Conservation (phyloP, 805 yeast genomes). For the Starmerella cellae region DNA sequence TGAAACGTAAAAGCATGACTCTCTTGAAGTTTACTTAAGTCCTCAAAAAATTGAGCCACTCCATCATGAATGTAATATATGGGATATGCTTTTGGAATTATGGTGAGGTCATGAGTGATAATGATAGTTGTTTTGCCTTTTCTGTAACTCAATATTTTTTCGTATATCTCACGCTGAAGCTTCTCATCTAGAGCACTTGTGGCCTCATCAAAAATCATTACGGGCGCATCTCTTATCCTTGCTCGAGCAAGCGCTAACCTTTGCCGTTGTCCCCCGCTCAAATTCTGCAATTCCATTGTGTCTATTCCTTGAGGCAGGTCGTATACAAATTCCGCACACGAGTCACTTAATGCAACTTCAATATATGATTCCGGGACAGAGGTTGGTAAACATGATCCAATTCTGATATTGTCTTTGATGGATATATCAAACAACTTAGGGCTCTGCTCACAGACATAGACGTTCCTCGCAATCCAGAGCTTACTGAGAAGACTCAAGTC, state of each 20-base stretch:
- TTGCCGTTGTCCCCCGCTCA: slow-evolving; percentile 91
- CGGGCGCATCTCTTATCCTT: slow-evolving; percentile 52
- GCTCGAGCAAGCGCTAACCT: slow-evolving; percentile 79
- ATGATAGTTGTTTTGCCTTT: slow-evolving; percentile 59
- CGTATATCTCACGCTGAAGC: slow-evolving; percentile 36
- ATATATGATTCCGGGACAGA: slow-evolving; percentile 24
- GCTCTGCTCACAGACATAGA: slow-evolving; percentile 63
- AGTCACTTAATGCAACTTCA: slow-evolving; percentile 39
- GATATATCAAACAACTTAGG: slow-evolving; percentile 54
- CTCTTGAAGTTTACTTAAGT: too few species aligned
- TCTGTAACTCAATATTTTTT: slow-evolving; percentile 47
- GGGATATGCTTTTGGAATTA: slow-evolving; percentile 43
- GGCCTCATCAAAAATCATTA: slow-evolving; percentile 75
- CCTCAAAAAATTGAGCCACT: slow-evolving; percentile 25
- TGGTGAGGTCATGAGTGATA: slow-evolving; percentile 62
- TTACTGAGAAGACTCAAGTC: slow-evolving; percentile 34
- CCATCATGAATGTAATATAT: slow-evolving; percentile 54
- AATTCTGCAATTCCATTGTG: slow-evolving; percentile 30
- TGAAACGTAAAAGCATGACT: too few species aligned
- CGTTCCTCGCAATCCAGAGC: slow-evolving; percentile 45
- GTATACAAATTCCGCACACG: slow-evolving; percentile 37
- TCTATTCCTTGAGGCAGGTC: slow-evolving; percentile 44
- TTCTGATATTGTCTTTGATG: slow-evolving; percentile 46
- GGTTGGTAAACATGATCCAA: slow-evolving; percentile 32
- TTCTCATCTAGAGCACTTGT: slow-evolving; percentile 62